phyloP scores from a whole-genome alignment of 257 asterid species.

The Anisodus acutangulus region DNA sequence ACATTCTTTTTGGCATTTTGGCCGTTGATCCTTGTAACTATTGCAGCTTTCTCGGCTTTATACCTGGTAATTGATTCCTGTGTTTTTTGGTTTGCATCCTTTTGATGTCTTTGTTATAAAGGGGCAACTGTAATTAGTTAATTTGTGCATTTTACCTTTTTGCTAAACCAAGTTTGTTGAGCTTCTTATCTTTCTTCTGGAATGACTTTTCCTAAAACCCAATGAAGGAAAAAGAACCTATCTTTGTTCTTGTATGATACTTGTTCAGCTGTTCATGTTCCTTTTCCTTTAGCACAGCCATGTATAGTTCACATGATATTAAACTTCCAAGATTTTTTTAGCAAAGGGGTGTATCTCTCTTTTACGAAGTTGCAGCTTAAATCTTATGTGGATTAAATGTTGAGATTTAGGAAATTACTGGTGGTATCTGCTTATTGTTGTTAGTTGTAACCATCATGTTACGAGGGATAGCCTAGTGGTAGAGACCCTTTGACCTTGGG shows the following conservation, averaged over 20 bases:
- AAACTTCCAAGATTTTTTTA: background rate
- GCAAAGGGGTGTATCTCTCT: background rate
- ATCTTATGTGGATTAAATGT: slow-evolving; percentile 6
- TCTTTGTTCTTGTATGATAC: background rate
- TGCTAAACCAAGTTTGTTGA: background rate
- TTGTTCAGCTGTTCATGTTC: background rate
- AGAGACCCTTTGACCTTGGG: background rate
- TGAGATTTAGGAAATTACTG: slow-evolving; percentile 7
- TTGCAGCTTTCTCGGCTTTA: slow-evolving; percentile 59
- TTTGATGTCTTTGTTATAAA: slow-evolving; percentile 24
- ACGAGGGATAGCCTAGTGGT: background rate
- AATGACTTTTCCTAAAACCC: background rate
- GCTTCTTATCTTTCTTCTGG: background rate
- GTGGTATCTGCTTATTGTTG: slow-evolving; percentile 7
- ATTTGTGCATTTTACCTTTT: background rate
- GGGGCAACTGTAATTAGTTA: background rate
- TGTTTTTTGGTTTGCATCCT: slow-evolving; percentile 16
- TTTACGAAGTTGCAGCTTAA: background rate
- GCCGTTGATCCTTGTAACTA: slow-evolving; percentile 78
- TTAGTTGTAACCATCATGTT: background rate
- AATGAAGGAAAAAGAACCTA: background rate
- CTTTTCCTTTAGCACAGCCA: background rate
- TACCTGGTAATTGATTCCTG: slow-evolving; percentile 65
- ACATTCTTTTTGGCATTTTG: slow-evolving; percentile 83
- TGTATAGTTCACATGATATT: background rate